Base-by-base conservation (phyloP, 192 early-diverging fungal species). In the Podila verticillata region DNA sequence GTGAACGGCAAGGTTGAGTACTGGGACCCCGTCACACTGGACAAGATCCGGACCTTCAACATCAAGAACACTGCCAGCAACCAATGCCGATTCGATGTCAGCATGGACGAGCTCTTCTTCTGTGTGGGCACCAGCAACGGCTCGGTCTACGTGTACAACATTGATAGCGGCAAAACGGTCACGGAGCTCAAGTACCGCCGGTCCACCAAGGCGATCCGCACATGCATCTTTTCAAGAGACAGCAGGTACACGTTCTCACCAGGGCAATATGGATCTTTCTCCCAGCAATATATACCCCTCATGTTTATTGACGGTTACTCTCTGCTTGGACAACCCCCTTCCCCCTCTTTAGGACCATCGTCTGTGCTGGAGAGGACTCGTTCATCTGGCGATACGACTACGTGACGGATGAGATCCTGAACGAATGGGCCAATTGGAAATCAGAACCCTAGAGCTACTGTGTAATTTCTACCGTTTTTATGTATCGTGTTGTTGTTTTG, bases 381-480 rank as follows among this genome's bases (percentile, higher is more conserved):
- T 93, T 93, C 70, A 89, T 96, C 48, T 94, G 94, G 93, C 83
- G 95, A 60, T 95, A 93, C 74, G 92, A 93, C 79, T 93, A 93
- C 80, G 88, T 94, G 29, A 88, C 89, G 36, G 89, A 95, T 70
- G 92, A 89, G 56, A 91, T 86, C 19, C 74, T 96, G 29, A 85
- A 86, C 12, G 90, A 92, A 62, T 96, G 95, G 95, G 90, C 81
- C 20, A 81, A 83, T 10, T 87, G 87, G 84, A 84, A 62, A 57
- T 32, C 75, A 29, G 75, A 79, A 22, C 60, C 59, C 47, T 75
- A 66, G 31, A 65, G n/a, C 6, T 12, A 26, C 24, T 39, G 1
- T 54, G 20, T 26, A 24, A 10, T 24, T 54, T 54, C 49, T 22
- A n/a, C n/a, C n/a, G n/a, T 54, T 26, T 24, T 24, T 26, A 26